These are phyloP conservation scores for Beauveria bassiana DNA, from an alignment of 2,329 filamentous ascomycete genomes.

Conservation along the genomic window DNA sequence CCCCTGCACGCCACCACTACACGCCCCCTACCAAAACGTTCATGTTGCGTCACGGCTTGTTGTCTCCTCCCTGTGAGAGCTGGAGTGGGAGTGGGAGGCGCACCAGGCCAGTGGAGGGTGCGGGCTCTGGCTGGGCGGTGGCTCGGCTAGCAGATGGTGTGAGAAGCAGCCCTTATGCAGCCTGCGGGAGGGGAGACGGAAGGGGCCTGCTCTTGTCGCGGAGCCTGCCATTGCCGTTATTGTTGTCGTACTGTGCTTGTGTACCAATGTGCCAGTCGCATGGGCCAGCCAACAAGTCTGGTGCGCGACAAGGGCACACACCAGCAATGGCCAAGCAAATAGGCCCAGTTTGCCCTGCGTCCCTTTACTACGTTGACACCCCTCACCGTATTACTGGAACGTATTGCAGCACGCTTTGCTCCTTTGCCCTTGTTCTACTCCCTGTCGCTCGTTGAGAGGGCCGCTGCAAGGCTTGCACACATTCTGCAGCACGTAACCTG, in stretches of 20 bases:
- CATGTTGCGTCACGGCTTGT: constrained; percentile 9
- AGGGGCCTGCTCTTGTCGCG: neutral
- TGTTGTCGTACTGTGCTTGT: neutral
- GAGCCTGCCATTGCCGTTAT: neutral
- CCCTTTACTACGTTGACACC: constrained; percentile 4
- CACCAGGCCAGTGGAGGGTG: neutral
- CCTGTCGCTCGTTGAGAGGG: neutral
- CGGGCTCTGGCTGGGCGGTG: neutral
- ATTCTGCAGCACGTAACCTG: neutral
- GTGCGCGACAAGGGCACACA: neutral
- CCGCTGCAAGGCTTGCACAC: neutral
- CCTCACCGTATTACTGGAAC: neutral
- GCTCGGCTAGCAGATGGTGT: constrained; percentile 9
- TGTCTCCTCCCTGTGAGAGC: constrained; percentile 4
- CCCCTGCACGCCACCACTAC: neutral
- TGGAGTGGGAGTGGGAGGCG: neutral
- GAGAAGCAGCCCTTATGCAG: constrained; percentile 4
- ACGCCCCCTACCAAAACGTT: constrained; percentile 8
- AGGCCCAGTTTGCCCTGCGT: neutral
- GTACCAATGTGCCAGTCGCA: neutral
- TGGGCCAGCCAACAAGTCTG: constrained; percentile 4
- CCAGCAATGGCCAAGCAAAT: constrained; percentile 1
- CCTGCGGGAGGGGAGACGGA: constrained; percentile 7
- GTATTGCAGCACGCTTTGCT: neutral
- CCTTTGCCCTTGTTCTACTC: neutral